These are phyloP conservation scores for Escovopsis weberi DNA, from an alignment of 2,329 filamentous ascomycete genomes.

Conservation along the genomic window DNA sequence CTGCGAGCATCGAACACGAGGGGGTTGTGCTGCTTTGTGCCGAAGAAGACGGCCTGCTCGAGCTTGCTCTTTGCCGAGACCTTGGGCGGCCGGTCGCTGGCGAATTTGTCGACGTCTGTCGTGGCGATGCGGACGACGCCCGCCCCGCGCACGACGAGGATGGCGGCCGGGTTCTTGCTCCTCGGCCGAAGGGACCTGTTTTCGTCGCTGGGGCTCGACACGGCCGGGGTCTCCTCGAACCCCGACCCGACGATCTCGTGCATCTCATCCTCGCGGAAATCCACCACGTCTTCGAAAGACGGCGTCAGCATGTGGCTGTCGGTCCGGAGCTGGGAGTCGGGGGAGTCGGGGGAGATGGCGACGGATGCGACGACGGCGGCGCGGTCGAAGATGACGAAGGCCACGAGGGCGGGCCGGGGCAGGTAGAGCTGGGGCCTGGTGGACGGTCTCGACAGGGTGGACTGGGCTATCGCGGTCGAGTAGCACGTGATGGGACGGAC, in stretches of 20 bases:
- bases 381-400: slow-evolving; percentile 67
- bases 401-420: slow-evolving; percentile 64
- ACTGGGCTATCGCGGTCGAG: slow-evolving; percentile 29
- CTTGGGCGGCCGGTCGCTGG: slow-evolving; percentile 39
- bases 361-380: slow-evolving; percentile 68
- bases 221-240: slow-evolving; percentile 39
- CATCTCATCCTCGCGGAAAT: slow-evolving; percentile 53
- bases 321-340: slow-evolving; percentile 59
- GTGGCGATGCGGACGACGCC: slow-evolving; percentile 46
- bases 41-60: slow-evolving; percentile 90
- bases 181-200: slow-evolving; percentile 35
- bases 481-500: slow-evolving; percentile 55
- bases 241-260: slow-evolving; percentile 51
- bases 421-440: slow-evolving; percentile 53
- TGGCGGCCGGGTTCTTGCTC: slow-evolving; percentile 46
- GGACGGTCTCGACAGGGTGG: slow-evolving; percentile 14
- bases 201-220: slow-evolving; percentile 26
- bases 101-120: slow-evolving; percentile 44
- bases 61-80: slow-evolving; percentile 80
- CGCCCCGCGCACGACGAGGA: slow-evolving; percentile 48
- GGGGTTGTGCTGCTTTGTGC: slow-evolving; percentile 67
- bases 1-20: slow-evolving; percentile 63
- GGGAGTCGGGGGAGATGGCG: slow-evolving; percentile 49
- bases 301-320: slow-evolving; percentile 49
- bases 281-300: slow-evolving; percentile 75